Base-by-base conservation (phyloP, 129 eudicot species). In the Silybum marianum region DNA sequence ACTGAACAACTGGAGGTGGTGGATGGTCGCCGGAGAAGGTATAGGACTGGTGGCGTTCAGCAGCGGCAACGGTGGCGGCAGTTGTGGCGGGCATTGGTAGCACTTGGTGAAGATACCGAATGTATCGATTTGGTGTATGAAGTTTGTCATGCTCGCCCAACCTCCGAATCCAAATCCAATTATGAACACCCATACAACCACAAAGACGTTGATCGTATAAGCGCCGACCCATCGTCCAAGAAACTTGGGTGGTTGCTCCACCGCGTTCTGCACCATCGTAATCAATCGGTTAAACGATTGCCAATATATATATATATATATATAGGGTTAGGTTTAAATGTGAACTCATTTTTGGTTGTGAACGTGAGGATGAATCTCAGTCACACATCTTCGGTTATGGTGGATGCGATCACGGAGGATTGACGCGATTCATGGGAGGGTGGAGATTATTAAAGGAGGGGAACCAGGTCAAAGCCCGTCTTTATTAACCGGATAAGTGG, bases 111-210 rank as follows among this genome's bases (percentile, higher is more conserved):
- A 95, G 42, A 95, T 84, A 30, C 99, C 99, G 83, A 95, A 95
- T n/a, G 97, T 95, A 87, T 95, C 98, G 12, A 95, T 92, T 76
- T 95, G 99, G 81, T 84, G 93, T 34, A 95, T 79, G 81, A 95
- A 95, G 63, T 95, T 95, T 5, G 90, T 80, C 91, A 93, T 86
- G 70, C 99, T 95, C 2, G 99, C 98, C 98, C 98, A 95, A 16
- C 98, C 98, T 18, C 98, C 98, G 22, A 95, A 95, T 30, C 98
- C 98, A 28, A 95, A 95, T 34, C 98, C 98, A 60, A 95, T 90
- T 0, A 95, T 87, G 36, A 95, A 82, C 26, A 95, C 97, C 98
- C 98, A 95, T 19, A 87, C 93, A n/a, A 95, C 97, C n/a, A 95
- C 91, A 62, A 92, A 95, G 34, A 84, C 83, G 85, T 95, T 93